Evolutionary conservation across 495 filamentous ascomycete genomes (phyloP), one percentile per base, ranked within the genome.

Genomic region (Haplographium delicatum): DNA sequence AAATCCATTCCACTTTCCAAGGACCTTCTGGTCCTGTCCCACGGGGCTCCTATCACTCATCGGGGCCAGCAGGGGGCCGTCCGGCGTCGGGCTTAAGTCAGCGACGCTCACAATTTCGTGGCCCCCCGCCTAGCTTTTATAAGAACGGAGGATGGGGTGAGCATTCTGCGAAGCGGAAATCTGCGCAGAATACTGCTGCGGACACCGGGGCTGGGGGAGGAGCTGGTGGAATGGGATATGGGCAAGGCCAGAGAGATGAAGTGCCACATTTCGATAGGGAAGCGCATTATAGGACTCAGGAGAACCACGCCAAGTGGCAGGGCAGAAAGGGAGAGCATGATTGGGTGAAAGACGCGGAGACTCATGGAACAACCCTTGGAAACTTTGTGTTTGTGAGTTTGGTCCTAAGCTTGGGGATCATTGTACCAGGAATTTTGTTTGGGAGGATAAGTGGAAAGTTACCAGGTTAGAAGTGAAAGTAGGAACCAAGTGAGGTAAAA

Each of bases 61-160:
- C 74, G 13, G 50, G 50, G 15, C 58, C 58, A 1, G 59, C 48
- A 40, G 53, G 73, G 71, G 86, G 85, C 0, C 75, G 89, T 2
- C 84, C 88, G 0, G 78, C 89, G 0, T 86, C 81, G 22, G 93
- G 94, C 1, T 70, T 98, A 4, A 89, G 83, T 62, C 75, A 85
- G 35, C 78, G 93, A 11, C 74, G 88, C 0, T 73, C 81, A 0
- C 71, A 83, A 2, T 95, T 91, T 67, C 76, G 74, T 1, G 93
- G 93, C 0, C 91, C 93, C 7, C 91, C 93, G 48, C 91, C 93
- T 0, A 85, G 80, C 53, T 98, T 96, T 66, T 95, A 85, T 64
- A 73, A 79, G 15, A 81, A 75, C 45, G 91, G 89, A 1, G 90
- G 88, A 3, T 89, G 82, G 78, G 81, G 78, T 18, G 52, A 66